These are phyloP conservation scores for Yamadazyma sp. DNA, from an alignment of 1,139 yeast species.

Conservation along the genomic window DNA sequence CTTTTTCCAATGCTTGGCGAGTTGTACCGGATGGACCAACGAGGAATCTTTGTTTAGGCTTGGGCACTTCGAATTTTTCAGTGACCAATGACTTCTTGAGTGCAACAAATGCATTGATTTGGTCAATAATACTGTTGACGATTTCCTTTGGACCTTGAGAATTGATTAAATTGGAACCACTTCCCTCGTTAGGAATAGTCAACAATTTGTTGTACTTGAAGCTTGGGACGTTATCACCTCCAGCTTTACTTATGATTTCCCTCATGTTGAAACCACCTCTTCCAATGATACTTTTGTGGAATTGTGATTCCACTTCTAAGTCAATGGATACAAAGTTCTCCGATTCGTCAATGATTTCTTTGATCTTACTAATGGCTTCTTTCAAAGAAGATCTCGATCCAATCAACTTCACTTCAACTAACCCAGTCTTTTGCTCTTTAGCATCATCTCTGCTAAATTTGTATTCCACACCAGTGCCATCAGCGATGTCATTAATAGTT, in stretches of 20 bases:
- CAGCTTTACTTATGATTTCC: conserved; percentile 76
- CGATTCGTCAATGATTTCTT: conserved; percentile 63
- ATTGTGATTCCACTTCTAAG: conserved; percentile 72
- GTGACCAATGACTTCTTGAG: conserved; percentile 64
- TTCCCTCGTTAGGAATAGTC: conserved; percentile 72
- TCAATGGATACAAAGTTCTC: conserved; percentile 64
- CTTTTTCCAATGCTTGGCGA: conserved; percentile 72
- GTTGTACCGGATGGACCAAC: conserved; percentile 82
- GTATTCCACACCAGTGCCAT: conserved; percentile 76
- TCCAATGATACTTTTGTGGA: conserved; percentile 81
- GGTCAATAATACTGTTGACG: conserved; percentile 68
- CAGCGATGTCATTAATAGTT: conserved; percentile 78
- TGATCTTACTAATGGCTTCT: conserved; percentile 66
- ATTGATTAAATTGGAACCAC: conserved; percentile 61
- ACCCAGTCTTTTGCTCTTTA: conserved; percentile 41
- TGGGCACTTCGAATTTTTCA: conserved; percentile 61
- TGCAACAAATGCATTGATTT: conserved; percentile 63
- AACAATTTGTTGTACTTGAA: conserved; percentile 57
- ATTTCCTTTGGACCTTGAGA: conserved; percentile 75
- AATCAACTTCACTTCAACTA: conserved; percentile 64
- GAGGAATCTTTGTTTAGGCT: conserved; percentile 72
- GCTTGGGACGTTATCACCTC: conserved; percentile 54
- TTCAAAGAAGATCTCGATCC: conserved; percentile 84
- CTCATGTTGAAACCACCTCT: conserved; percentile 75
- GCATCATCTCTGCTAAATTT: conserved; percentile 54